Evolutionary conservation across 768 basidiomycete genomes (phyloP), one percentile per base, ranked within the genome.

Genomic region (Tulasnella sp.): DNA sequence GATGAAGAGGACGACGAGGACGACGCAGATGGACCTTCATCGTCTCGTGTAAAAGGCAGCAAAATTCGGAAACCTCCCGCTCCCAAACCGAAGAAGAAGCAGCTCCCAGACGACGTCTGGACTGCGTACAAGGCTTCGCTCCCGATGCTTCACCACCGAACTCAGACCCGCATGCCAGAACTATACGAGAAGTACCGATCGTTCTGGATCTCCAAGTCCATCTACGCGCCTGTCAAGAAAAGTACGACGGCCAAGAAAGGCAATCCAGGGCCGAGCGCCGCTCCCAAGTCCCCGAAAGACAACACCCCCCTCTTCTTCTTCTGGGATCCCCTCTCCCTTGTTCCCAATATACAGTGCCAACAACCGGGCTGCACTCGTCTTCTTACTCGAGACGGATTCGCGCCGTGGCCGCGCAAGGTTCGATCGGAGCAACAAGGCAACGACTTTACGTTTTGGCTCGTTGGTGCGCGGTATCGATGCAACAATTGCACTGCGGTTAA

Each of bases 141-240:
- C 19, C 75, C 75, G 3, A 34, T 69, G 39, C 75, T 76, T 3
- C 40, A 68, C 31, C 38, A 68, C 17, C 75, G 75, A 17, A 54
- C 38, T 15, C 39, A 76, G 40, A 68, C 64, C 25, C 64, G 75
- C 42, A 49, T 76, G 40, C 75, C 75, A 5, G 67, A 69, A 40
- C 40, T 76, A 6, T 76, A 76, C 45, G 69, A 71, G 15, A 42
- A 39, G 22, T 49, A 69, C n/a, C 39, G 38, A 12, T 71, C 75
- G 11, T 76, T 76, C 52, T 76, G 75, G 75, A 67, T 76, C 39
- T 67, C 75, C 37, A 64, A 76, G 45, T 34, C 69, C 15, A 76
- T 52, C 36, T 76, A 39, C 29, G 58, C 58, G 25, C 58, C 58
- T 15, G 58, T 64, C 25, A 64, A 64, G 58, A 64, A 64, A 17